Percentiles rank a stretch among this genome's conserved stretches.
phyloP scores from a whole-genome alignment of 2,329 filamentous ascomycete genomes.

The Ploettnerulaceae sp. region DNA sequence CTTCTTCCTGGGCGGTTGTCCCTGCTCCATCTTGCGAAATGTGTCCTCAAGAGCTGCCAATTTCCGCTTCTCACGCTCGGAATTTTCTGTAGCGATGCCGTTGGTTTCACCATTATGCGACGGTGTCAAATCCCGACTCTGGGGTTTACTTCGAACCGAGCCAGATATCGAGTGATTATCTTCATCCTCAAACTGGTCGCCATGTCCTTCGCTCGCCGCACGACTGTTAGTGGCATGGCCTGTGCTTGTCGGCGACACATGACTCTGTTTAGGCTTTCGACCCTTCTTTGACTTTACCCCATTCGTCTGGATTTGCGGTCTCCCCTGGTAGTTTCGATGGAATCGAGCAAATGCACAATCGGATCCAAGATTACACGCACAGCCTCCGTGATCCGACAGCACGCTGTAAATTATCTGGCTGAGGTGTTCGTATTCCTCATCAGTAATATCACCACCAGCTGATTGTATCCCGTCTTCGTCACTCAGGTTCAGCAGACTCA shows the following conservation, averaged over 20 bases:
- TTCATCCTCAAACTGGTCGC: constrained; percentile 50
- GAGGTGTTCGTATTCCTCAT: constrained; percentile 55
- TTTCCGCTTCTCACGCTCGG: constrained; percentile 63
- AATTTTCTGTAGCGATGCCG: constrained; percentile 51
- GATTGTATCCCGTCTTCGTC: constrained; percentile 47
- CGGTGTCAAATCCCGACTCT: constrained; percentile 62
- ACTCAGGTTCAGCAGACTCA: constrained; percentile 55
- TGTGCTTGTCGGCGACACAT: constrained; percentile 58
- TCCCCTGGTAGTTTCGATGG: constrained; percentile 51
- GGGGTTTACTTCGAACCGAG: constrained; percentile 57
- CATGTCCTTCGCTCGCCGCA: constrained; percentile 57
- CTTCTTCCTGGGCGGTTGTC: constrained; percentile 55
- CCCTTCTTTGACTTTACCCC: constrained; percentile 34
- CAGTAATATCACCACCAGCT: constrained; percentile 37
- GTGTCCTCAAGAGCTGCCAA: constrained; percentile 61
- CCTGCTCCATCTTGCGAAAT: constrained; percentile 58
- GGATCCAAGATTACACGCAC: constrained; percentile 63
- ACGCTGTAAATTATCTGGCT: constrained; percentile 63
- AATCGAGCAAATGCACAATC: constrained; percentile 62
- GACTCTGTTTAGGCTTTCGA: constrained; percentile 46
- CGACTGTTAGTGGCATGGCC: constrained; percentile 59
- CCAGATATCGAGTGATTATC: constrained; percentile 47
- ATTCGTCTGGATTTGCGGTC: constrained; percentile 43
- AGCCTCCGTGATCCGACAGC: constrained; percentile 73
- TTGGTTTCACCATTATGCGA: constrained; percentile 47